Base-by-base conservation (phyloP, 208 protist genomes). In the Wallacemonas sp. region DNA sequence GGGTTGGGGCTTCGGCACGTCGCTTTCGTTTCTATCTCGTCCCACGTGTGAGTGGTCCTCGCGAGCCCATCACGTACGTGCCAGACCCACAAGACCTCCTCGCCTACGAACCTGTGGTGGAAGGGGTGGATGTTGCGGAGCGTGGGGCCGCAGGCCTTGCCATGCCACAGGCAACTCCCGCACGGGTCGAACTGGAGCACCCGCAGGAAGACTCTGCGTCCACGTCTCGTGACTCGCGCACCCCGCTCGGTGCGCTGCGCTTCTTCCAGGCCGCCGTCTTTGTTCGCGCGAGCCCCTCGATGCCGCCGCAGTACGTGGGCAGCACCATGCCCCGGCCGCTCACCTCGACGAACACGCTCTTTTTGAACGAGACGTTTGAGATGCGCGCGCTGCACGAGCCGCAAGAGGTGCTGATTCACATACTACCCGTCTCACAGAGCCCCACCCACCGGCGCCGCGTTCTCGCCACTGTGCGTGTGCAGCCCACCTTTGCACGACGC, bases 341-440 rank as follows among this genome's bases (percentile, higher is more conserved):
- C 36, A 90, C 73, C 27, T 33, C 78, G 0, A 53, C 78, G 28
- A 80, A 82, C 21, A 67, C 81, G 0, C 42, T 86, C 42, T 89
- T 88, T 51, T 81, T 86, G 70, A 94, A 94, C 39, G 88, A 94
- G 54, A 90, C 82, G 22, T 94, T 94, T 68, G 88, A 94, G 54
- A 45, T 94, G n/a, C 75, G 76, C 36, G 69, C 82, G 17, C 33
- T 75, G 65, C 70, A 77, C 24, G 84, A 91, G 65, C 84, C 80
- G n/a, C 60, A 71, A 45, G 88, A 94, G 70, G 76, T 94, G 24
- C 58, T 94, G 11, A 73, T 94, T 17, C 88, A 94, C 64, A 56
- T 94, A 61, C 72, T 94, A n/a, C 77, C 79, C 15, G 76, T 87
- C 27, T 68, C 68, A 12, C 58, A 68, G 15, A 53, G 62, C 19